phyloP scores from a whole-genome alignment of 176 grass and related monocot genomes.

The Saccharum spontaneum region DNA sequence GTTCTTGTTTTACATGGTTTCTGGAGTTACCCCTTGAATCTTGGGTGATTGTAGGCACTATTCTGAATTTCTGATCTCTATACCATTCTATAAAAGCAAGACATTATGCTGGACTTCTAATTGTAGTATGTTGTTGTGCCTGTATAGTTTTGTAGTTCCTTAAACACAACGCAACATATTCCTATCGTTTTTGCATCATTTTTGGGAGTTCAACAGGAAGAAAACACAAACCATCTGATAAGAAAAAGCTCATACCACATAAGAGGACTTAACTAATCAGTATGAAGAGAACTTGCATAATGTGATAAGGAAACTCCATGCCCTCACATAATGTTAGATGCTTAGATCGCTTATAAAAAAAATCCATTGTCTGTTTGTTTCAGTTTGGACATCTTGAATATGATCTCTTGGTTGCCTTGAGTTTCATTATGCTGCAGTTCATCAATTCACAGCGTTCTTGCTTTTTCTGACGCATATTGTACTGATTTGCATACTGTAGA shows the following conservation, averaged over 20 bases:
- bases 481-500: not conserved
- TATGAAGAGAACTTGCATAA: not conserved
- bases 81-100: not conserved
- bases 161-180: not conserved
- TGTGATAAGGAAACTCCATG: constrained; percentile 4
- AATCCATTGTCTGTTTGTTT: not conserved
- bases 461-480: not conserved
- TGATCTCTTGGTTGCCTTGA: not conserved
- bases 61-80: not conserved
- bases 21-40: not conserved
- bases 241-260: not conserved
- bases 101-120: not conserved
- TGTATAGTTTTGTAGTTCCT: not conserved
- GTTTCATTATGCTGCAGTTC: not conserved
- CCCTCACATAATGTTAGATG: not conserved
- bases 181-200: constrained; percentile 3
- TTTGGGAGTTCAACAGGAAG: not conserved
- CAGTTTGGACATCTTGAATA: not conserved
- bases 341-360: constrained; percentile 8
- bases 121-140: not conserved
- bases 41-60: not conserved
- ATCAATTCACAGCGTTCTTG: not conserved
- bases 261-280: not conserved
- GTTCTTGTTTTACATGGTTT: not conserved
- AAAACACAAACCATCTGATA: not conserved